Base-by-base conservation (phyloP, 495 filamentous ascomycete genomes). In the Lophiostoma macrostomum region DNA sequence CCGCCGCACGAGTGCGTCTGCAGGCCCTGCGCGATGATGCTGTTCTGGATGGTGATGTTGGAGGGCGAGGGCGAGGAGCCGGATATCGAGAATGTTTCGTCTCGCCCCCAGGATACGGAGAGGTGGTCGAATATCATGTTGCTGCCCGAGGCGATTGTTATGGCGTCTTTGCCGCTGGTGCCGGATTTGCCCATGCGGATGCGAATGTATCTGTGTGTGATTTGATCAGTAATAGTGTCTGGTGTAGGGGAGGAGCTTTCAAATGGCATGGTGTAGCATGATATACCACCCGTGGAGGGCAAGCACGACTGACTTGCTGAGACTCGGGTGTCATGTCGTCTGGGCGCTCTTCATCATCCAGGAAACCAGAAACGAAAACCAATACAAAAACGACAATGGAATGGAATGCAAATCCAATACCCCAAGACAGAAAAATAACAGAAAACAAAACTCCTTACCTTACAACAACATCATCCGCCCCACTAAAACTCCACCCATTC, bases 121-220 rank as follows among this genome's bases (percentile, higher is more conserved):
- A 55, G 10, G 27, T 60, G 57, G 32, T 60, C 57, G 30, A 60
- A 56, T 18, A 60, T 54, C 57, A 60, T 56, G 20, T 55, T 56
- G 10, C 19, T 25, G 3, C 50, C 57, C 5, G 24, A 18, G 1
- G 50, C 57, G 20, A 60, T 54, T 7, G 50, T 56, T 14, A 60
- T 42, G 0, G 31, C 57, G 31, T 56, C 51, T 41, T 60, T 60
- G 7, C 57, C 50, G 14, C 34, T 50, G 14, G 37, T 31, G 1
- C 50, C 50, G 18, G 19, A 37, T 25, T 49, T 56, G 7, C 57
- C 57, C 57, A 55, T 55, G 18, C 55, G 37, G 14, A 58, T 53
- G 27, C 55, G 48, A 0, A 58, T 45, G 31, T 49, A 49, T 32
- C 45, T 4, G 4, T 32, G 7, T 7, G 7, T 32, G 7, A 7